Base-by-base conservation (phyloP, 192 early-diverging fungal genomes). In the Coemansia sp. region DNA sequence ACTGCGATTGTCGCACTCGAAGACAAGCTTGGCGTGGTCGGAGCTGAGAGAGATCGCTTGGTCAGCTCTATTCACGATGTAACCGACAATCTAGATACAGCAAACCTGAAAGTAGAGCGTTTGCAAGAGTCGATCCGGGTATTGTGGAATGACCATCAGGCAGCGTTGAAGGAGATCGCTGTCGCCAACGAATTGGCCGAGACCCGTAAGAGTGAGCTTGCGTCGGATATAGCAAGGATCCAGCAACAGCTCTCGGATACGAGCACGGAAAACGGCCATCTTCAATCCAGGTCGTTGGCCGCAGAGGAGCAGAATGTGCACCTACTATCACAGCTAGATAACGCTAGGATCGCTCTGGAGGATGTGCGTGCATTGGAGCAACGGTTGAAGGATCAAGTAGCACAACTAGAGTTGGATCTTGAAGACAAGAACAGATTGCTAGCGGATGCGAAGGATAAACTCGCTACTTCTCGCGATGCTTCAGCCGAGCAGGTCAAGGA, bases 41-140 rank as follows among this genome's bases (percentile, higher is more conserved):
- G 15, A 8, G 63, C 54, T 32, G 63, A 65, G 41, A 52, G 54
- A 56, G 60, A 61, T 34, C n/a, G 34, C 0, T 9, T 55, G 7
- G 19, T 38, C 29, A 25, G 9, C 7, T 22, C 53, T 8, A n/a
- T 66, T 5, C 23, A 32, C 3, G 61, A 52, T 5, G 42, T 32
- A 14, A 23, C 36, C 9, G 53, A 50, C 1, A 52, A 50, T 10
- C 33, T 66, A 13, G 46, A 36, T 17, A 20, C 32, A 32, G 34
- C 43, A n/a, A 40, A 45, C 5, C 17, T 46, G 9, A 34, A 60
- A 33, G n/a, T 34, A 6, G 42, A 42, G n/a, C 15, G 33, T 13
- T 14, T 59, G 15, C 15, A 38, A n/a, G 33, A 15, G 11, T 42
- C 42, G 58, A 55, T 60, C 40, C 43, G 23, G 25, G 35, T 15